A percentile compares a stretch with the other conserved stretches of the same genome.
Conservation (phyloP, 2,329 filamentous ascomycete species). For the Cladosporium cucumerinum region DNA sequence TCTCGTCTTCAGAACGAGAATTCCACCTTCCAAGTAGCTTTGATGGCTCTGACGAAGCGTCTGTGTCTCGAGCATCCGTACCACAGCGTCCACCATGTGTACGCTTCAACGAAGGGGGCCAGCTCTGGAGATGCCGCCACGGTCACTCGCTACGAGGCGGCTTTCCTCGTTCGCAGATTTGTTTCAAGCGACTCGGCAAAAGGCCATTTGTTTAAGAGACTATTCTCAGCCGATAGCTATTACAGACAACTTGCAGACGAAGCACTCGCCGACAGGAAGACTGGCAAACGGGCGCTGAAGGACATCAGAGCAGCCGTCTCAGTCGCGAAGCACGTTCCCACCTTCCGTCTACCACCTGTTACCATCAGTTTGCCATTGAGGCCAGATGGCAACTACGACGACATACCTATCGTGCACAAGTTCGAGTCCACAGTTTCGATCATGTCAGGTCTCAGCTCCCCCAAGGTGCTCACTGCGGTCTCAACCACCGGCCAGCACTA, state of each 20-base stretch:
- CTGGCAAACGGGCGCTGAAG: slow-evolving; percentile 53
- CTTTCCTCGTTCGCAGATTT: slow-evolving; percentile 62
- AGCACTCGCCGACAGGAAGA: slow-evolving; percentile 32
- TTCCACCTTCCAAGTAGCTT: slow-evolving; percentile 69
- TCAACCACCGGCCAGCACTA: slow-evolving; percentile 75
- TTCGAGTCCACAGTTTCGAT: slow-evolving; percentile 77
- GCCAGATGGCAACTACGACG: slow-evolving; percentile 69
- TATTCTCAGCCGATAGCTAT: slow-evolving; percentile 70
- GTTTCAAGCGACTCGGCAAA: slow-evolving; percentile 51
- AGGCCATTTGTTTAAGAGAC: slow-evolving; percentile 62
- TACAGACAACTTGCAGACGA: slow-evolving; percentile 61
- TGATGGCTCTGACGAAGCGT: slow-evolving; percentile 70
- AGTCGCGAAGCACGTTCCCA: slow-evolving; percentile 61
- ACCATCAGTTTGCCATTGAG: slow-evolving; percentile 81
- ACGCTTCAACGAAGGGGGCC: slow-evolving; percentile 65
- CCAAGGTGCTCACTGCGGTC: slow-evolving; percentile 84
- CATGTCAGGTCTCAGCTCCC: slow-evolving; percentile 84
- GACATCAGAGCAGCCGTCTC: slow-evolving; percentile 61
- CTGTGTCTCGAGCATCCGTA: slow-evolving; percentile 94
- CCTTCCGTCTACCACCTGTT: slow-evolving; percentile 73
- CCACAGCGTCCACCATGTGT: slow-evolving; percentile 96
- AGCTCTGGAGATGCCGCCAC: slow-evolving; percentile 69
- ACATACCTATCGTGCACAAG: slow-evolving; percentile 68
- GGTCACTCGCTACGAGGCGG: slow-evolving; percentile 69
- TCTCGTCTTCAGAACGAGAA: slow-evolving; percentile 77